Conservation (phyloP, 441 rosid genomes). For the Syzygium malaccense region DNA sequence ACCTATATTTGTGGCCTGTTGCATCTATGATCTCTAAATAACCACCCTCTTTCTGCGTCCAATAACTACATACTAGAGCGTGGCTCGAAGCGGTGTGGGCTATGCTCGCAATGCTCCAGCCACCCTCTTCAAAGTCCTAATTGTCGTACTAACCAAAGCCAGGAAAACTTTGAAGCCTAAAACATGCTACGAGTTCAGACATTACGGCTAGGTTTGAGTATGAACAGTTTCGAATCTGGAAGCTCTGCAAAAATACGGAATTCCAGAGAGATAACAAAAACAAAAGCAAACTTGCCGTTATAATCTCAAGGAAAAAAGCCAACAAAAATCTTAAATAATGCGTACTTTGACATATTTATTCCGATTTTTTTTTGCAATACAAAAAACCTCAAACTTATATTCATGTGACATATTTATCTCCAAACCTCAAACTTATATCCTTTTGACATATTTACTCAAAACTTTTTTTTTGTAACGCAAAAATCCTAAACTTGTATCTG, state of each 20-base stretch:
- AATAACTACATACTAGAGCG: not conserved
- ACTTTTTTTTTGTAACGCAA: no score
- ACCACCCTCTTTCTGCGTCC: not conserved
- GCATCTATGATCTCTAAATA: not conserved
- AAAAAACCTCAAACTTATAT: no score
- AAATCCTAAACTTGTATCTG: no score
- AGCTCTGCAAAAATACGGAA: no score
- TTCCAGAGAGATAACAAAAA: not conserved
- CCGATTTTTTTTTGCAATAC: no score
- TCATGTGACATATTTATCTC: no score
- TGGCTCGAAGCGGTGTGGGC: not conserved
- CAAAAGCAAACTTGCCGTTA: not conserved
- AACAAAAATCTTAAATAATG: no score
- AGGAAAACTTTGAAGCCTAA: not conserved
- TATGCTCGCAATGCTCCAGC: not conserved
- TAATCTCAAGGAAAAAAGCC: no score
- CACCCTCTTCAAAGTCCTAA: not conserved
- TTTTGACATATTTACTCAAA: no score
- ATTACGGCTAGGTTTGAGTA: not conserved
- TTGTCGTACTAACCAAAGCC: no score
- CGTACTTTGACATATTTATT: no score
- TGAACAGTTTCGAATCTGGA: not conserved
- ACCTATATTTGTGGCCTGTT: not conserved
- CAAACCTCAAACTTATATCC: no score
- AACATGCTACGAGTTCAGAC: not conserved